Percentiles rank a stretch among this genome's conserved stretches.
Conservation (phyloP, 1,139 yeast genomes). For the Yamadazyma diddensiae region DNA sequence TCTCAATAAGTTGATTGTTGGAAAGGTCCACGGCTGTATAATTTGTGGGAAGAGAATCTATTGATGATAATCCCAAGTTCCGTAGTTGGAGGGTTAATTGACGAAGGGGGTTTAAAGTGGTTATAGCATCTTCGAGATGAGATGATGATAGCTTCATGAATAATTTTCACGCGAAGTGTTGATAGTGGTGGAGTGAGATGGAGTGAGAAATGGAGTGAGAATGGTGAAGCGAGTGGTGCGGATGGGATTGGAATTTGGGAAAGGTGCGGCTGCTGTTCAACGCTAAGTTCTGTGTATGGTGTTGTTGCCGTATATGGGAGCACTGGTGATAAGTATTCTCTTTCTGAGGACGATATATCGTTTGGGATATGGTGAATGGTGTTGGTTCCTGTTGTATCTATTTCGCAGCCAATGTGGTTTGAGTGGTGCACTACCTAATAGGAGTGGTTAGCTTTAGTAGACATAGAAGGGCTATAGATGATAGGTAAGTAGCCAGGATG, state of each 20-base stretch:
- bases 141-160: constrained; percentile 42
- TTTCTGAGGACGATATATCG: too few species aligned
- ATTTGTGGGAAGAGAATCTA: constrained; percentile 33
- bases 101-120: constrained; percentile 35
- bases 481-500: too few species aligned
- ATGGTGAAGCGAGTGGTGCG: constrained; percentile 1
- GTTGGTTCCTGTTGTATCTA: too few species aligned
- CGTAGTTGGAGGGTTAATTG: constrained; percentile 36
- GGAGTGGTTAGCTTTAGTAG: too few species aligned
- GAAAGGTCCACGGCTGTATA: constrained; percentile 63
- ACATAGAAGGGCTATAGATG: too few species aligned
- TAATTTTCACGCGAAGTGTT: not conserved
- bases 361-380: too few species aligned
- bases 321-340: too few species aligned
- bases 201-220: not conserved
- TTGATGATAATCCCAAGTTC: constrained; percentile 27
- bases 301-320: too few species aligned
- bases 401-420: too few species aligned
- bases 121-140: constrained; percentile 29
- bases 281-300: too few species aligned
- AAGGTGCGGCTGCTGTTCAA: not conserved
- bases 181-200: constrained; percentile 1
- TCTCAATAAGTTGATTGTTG: constrained; percentile 56
- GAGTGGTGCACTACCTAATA: too few species aligned
- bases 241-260: not conserved